Conservation (phyloP, 2,329 filamentous ascomycete species). For the Myriosclerotinia curreyana region DNA sequence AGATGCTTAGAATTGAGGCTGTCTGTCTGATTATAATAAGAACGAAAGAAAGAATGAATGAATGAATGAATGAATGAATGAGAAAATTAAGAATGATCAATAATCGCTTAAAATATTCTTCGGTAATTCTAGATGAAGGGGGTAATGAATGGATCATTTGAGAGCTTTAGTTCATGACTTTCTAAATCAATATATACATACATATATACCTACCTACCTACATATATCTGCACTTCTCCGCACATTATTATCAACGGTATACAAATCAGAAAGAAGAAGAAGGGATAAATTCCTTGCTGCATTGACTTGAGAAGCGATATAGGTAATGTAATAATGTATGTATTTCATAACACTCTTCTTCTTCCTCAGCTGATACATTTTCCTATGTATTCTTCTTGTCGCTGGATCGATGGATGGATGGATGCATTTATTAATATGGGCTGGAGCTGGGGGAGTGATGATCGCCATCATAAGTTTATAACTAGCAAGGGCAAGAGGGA, state of each 20-base stretch:
- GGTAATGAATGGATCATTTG: neutral
- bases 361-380: constrained; percentile 10
- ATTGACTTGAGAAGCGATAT: neutral
- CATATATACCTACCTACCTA: no score
- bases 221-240: neutral
- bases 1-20: constrained; percentile 14
- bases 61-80: no score
- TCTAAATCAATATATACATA: no score
- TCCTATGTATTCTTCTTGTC: no score
- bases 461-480: constrained; percentile 7
- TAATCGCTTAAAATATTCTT: neutral
- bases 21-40: constrained; percentile 6
- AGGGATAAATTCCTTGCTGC: neutral
- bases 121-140: neutral
- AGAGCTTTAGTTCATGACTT: no score
- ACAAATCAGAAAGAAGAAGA: neutral
- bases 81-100: neutral
- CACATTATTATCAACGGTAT: neutral
- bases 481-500: no score
- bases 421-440: no score
- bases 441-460: neutral
- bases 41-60: neutral
- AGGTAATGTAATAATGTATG: neutral
- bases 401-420: no score
- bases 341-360: neutral